A percentile compares a stretch with the other conserved stretches of the same genome.
These are phyloP conservation scores for Mycena latifolia DNA, from an alignment of 768 basidiomycete genomes.

Conservation along the genomic window DNA sequence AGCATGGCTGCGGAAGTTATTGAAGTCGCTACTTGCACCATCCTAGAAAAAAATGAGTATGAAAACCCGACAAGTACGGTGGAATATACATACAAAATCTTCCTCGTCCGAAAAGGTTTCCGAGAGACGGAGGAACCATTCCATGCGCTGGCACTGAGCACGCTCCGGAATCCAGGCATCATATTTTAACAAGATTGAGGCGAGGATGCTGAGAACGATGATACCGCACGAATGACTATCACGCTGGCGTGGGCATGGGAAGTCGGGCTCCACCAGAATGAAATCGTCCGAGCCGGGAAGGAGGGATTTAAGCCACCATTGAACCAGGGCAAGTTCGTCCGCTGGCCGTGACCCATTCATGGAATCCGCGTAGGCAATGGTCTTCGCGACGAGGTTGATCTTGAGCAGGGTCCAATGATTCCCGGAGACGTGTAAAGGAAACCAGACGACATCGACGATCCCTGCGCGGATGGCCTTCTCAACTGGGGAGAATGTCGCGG, in stretches of 20 bases:
- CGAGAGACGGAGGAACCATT: conserved; percentile 8
- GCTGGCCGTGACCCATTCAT: neutral
- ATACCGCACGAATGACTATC: conserved; percentile 17
- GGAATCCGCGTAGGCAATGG: conserved; percentile 22
- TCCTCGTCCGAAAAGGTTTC: neutral
- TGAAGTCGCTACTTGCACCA: too few species aligned
- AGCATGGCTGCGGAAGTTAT: neutral
- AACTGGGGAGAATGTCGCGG: neutral
- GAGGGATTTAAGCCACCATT: conserved; percentile 15
- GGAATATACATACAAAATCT: too few species aligned
- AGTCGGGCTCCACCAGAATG: neutral
- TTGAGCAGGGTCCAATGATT: conserved; percentile 27
- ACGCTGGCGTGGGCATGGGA: conserved; percentile 1
- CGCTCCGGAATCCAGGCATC: neutral
- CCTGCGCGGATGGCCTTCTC: conserved; percentile 12
- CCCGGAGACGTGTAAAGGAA: conserved; percentile 13
- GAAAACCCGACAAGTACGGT: too few species aligned
- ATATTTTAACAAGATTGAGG: neutral
- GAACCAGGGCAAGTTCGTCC: conserved; percentile 4
- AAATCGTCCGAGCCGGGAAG: neutral
- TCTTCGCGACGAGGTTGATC: conserved; percentile 31
- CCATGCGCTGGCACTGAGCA: neutral
- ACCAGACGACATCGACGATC: neutral
- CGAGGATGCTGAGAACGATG: conserved; percentile 13
- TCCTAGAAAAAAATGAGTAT: too few species aligned